Evolutionary conservation across 208 protist species (phyloP).

Genomic region (Crithidia expoeki): DNA sequence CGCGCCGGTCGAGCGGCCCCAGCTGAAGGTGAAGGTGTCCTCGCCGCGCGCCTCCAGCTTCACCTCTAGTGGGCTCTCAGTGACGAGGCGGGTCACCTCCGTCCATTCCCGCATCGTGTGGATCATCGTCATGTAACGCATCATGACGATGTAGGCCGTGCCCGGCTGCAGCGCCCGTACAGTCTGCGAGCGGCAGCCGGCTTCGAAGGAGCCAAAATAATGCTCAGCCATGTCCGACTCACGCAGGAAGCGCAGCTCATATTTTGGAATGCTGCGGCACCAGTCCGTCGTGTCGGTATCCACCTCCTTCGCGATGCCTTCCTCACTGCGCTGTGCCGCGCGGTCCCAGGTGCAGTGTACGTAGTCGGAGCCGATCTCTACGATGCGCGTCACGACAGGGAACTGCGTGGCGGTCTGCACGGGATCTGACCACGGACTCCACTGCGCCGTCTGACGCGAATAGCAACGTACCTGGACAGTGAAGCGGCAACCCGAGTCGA

Average conservation of each 20-base stretch:
- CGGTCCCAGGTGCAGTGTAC: conserved; percentile 84
- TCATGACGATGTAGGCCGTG: conserved; percentile 82
- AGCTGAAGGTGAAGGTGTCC: conserved; percentile 75
- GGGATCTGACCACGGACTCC: conserved; percentile 75
- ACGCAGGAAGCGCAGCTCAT: conserved; percentile 80
- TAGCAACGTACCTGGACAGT: conserved; percentile 62
- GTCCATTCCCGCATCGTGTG: conserved; percentile 77
- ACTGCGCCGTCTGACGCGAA: conserved; percentile 31
- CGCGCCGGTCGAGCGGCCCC: conserved; percentile 38
- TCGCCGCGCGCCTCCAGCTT: conserved; percentile 70
- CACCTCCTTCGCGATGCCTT: conserved; percentile 47
- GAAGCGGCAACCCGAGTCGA: conserved; percentile 64
- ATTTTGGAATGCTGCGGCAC: conserved; percentile 56
- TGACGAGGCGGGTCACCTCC: conserved; percentile 83
- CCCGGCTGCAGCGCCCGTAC: conserved; percentile 69
- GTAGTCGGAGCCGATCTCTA: conserved; percentile 86
- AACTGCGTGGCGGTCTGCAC: conserved; percentile 61
- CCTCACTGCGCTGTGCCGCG: conserved; percentile 35
- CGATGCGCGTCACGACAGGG: conserved; percentile 55
- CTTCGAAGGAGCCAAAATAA: conserved; percentile 27
- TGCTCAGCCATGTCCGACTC: conserved; percentile 71
- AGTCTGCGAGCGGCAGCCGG: conserved; percentile 66
- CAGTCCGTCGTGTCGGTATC: conserved; percentile 47
- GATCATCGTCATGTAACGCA: conserved; percentile 85
- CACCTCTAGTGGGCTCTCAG: conserved; percentile 63